phyloP scores from a whole-genome alignment of 768 basidiomycete species.

The Pleurotus tuoliensis region DNA sequence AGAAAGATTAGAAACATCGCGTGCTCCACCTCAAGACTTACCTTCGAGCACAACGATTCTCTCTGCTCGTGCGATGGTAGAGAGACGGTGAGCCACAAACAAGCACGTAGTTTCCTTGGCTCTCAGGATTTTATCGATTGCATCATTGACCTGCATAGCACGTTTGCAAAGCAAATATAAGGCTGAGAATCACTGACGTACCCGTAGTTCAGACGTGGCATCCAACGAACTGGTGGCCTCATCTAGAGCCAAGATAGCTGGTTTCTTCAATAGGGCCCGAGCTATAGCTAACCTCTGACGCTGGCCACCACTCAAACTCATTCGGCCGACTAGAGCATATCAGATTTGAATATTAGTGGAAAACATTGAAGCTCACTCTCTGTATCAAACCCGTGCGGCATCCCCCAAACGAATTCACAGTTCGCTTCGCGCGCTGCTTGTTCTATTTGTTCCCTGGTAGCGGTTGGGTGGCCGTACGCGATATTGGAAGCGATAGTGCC shows the following conservation, averaged over 20 bases:
- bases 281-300: conserved; percentile 81
- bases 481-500: conserved; percentile 96
- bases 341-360: background rate
- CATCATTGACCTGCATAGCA: conserved; percentile 68
- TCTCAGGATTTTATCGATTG: conserved; percentile 82
- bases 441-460: conserved; percentile 81
- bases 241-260: conserved; percentile 82
- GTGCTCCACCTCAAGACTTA: conserved; percentile 18
- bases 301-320: conserved; percentile 76
- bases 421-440: conserved; percentile 87
- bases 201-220: conserved; percentile 82
- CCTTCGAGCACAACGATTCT: conserved; percentile 88
- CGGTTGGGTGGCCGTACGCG: conserved; percentile 75
- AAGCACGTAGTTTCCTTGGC: conserved; percentile 81
- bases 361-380: conserved; percentile 53
- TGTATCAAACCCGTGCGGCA: conserved; percentile 94
- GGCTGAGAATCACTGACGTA: conserved; percentile 24
- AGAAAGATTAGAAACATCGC: background rate
- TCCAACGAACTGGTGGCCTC: conserved; percentile 90
- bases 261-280: conserved; percentile 84
- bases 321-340: conserved; percentile 50
- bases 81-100: conserved; percentile 86
- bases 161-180: background rate
- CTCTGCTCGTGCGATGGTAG: conserved; percentile 87
- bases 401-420: conserved; percentile 93